phyloP scores from a whole-genome alignment of 2,329 filamentous ascomycete species.

The Zasmidium cellare region DNA sequence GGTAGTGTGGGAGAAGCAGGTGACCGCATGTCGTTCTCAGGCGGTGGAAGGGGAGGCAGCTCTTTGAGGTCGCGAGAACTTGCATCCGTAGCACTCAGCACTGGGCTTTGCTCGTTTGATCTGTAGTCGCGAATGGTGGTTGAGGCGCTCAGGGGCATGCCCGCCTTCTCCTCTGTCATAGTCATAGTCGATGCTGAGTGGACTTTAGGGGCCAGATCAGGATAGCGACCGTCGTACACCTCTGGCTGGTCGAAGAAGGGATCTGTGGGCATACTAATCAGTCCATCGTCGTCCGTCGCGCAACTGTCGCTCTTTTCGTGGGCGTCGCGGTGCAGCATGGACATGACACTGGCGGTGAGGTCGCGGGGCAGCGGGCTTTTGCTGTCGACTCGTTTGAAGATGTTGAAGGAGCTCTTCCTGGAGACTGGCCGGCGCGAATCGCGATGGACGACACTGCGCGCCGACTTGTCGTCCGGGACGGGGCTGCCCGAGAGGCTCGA shows the following conservation, averaged over 20 bases:
- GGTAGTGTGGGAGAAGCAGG: conserved; percentile 32
- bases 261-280: conserved; percentile 15
- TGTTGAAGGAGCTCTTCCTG: conserved; percentile 32
- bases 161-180: conserved; percentile 23
- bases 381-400: conserved; percentile 34
- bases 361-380: conserved; percentile 26
- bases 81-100: conserved; percentile 8
- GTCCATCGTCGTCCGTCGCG: conserved; percentile 10
- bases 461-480: conserved; percentile 25
- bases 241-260: conserved; percentile 23
- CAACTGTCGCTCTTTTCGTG: conserved; percentile 18
- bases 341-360: conserved; percentile 27
- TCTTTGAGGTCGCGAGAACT: conserved; percentile 10
- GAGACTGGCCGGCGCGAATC: conserved; percentile 22
- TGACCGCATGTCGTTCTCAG: conserved; percentile 13
- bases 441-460: conserved; percentile 23
- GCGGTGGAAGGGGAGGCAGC: conserved; percentile 9
- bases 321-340: conserved; percentile 18
- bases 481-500: conserved; percentile 22
- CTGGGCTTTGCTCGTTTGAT: conserved; percentile 5
- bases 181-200: conserved; percentile 28
- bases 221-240: conserved; percentile 12
- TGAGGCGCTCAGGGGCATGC: conserved; percentile 26
- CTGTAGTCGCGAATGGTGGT: conserved; percentile 27
- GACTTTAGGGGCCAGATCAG: conserved; percentile 13